A percentile compares a stretch with the other conserved stretches of the same genome.
These are phyloP conservation scores for Fraxinus floribunda DNA, from an alignment of 305 asterid genomes.

Conservation along the genomic window DNA sequence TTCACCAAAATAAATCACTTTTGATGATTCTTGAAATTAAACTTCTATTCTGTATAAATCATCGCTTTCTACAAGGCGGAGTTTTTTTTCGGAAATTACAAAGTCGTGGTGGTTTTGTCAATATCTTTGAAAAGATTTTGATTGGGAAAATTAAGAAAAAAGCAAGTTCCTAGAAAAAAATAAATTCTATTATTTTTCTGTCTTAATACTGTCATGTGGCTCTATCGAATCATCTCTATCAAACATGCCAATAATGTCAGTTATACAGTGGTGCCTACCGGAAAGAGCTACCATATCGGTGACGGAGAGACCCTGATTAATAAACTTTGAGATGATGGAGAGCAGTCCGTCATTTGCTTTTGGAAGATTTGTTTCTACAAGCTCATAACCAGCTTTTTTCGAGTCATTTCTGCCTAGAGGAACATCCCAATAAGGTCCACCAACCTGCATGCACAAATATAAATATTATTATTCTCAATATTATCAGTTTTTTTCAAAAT, in stretches of 20 bases:
- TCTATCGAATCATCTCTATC: background rate
- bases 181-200: background rate
- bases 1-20: background rate
- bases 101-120: too few species aligned
- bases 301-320: slow-evolving; percentile 70
- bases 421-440: slow-evolving; percentile 93
- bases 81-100: too few species aligned
- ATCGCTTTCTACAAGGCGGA: too few species aligned
- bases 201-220: background rate
- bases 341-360: slow-evolving; percentile 69
- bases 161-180: background rate
- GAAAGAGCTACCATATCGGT: slow-evolving; percentile 93
- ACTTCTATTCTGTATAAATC: background rate
- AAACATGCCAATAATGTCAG: background rate
- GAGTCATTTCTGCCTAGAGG: slow-evolving; percentile 86
- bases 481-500: background rate
- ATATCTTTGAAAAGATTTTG: too few species aligned
- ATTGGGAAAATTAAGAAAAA: too few species aligned
- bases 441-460: slow-evolving; percentile 52
- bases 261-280: slow-evolving; percentile 37
- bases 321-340: slow-evolving; percentile 75
- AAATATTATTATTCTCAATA: background rate
- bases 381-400: slow-evolving; percentile 65
- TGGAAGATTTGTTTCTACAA: slow-evolving; percentile 59
- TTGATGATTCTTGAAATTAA: background rate